Evolutionary conservation across 2,329 filamentous ascomycete species (phyloP), one percentile per base, ranked within the genome.

Genomic region (Dothistroma septosporum): DNA sequence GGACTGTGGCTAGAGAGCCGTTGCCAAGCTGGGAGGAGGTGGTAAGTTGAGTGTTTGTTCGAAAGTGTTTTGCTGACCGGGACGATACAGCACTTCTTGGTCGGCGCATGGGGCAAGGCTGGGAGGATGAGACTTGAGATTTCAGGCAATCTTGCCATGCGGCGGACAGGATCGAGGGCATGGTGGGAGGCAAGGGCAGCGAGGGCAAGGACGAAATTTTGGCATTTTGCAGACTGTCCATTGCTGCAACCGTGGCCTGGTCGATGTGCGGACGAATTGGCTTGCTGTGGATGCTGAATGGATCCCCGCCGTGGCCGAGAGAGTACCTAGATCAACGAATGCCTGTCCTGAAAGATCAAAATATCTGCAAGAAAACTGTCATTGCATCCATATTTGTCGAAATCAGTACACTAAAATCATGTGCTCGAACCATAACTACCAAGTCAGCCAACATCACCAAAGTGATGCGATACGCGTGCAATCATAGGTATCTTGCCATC

Each of bases 341-440:
- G 19, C n/a, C 14, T n/a, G 16, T 19, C 41, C 41, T 44, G 41
- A 1, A 44, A 19, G 4, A 19, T n/a, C 24, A 6, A 28, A 9
- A 44, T n/a, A 14, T 44, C 41, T 44, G 8, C 41, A 19, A n/a
- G 28, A 50, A 31, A 28, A 50, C 47, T 53, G 50, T 53, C 50
- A 53, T 53, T 53, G 50, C 50, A 35, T 35, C n/a, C 31, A n/a
- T 28, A 35, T 53, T 28, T 33, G 50, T 53, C 50, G 31, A 35
- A 53, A 44, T 44, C 41, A 44, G 41, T 44, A n/a, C n/a, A 16
- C 31, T 31, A 53, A 32, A 53, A 35, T n/a, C 50, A 50, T 12
- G 22, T 50, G 28, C 21, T 28, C 31, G 19, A 31, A 53, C 50
- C 31, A 31, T n/a, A 21, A 9, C 16, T 21, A 28, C n/a, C 31